Conservation (phyloP, 768 basidiomycete genomes). For the Fistulinella prunicolor region DNA sequence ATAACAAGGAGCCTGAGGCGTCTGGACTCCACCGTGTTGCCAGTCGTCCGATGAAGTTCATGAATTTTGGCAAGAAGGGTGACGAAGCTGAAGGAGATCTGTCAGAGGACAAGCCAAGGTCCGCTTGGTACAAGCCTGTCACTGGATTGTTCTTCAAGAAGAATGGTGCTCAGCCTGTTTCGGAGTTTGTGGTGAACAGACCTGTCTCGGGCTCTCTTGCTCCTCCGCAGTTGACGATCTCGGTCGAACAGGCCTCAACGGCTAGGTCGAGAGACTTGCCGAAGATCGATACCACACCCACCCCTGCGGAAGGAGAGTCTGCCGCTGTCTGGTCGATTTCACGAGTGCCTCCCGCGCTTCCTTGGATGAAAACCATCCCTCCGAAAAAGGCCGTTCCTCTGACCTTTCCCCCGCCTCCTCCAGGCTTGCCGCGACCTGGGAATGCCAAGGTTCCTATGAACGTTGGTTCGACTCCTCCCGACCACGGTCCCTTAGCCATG, state of each 20-base stretch:
- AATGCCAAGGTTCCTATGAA: conserved; percentile 38
- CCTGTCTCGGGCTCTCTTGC: conserved; percentile 11
- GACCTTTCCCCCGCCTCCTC: conserved; percentile 32
- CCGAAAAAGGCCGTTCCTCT: conserved; percentile 35
- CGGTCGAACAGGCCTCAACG: conserved; percentile 39
- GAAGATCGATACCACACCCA: conserved; percentile 28
- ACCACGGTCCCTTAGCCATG: conserved; percentile 32
- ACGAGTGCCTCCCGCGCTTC: conserved; percentile 25
- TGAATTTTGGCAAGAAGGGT: conserved; percentile 41
- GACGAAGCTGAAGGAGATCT: conserved; percentile 21
- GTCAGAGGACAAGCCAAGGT: conserved; percentile 28
- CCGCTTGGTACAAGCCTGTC: conserved; percentile 39
- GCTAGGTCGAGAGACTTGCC: conserved; percentile 26
- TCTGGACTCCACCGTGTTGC: conserved; percentile 25
- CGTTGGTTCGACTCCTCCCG: conserved; percentile 26
- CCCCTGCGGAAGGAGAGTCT: conserved; percentile 24
- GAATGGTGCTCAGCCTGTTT: conserved; percentile 4
- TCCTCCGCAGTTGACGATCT: conserved; percentile 42
- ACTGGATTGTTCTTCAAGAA: conserved; percentile 29
- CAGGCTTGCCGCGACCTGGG: conserved; percentile 26
- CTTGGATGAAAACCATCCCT: conserved; percentile 25
- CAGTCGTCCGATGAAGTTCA: conserved; percentile 40
- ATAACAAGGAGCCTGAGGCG: conserved; percentile 19
- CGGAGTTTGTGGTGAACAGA: conserved; percentile 21
- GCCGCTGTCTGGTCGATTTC: conserved; percentile 33